Evolutionary conservation across 352 stramenopile species (phyloP), one percentile per base, ranked within the genome.

Genomic region (Phytopythium vexans): DNA sequence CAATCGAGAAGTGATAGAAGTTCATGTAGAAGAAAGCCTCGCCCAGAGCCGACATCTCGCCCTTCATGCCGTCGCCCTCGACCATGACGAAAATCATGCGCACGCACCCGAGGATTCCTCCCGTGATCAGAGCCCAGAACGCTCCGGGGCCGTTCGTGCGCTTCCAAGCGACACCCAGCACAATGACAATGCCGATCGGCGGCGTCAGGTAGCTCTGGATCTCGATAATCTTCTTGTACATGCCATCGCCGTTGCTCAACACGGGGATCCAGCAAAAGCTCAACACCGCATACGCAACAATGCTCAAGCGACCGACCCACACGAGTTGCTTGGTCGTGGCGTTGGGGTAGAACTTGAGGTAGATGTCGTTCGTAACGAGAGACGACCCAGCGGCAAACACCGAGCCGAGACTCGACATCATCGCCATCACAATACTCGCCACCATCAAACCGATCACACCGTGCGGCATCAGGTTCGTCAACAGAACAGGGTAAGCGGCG

Each of bases 11-110:
- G n/a, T n/a, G n/a, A n/a, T n/a, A n/a, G n/a, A n/a, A n/a, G n/a
- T n/a, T n/a, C n/a, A 88, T 82, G 63, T 82, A 82, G 53, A 85
- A 85, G 47, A 85, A 88, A 0, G 62, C 66, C 52, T 88, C 71
- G 39, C 65, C 53, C 12, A 81, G 49, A 8, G 31, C 50, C 6
- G 73, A 66, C n/a, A 80, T 60, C 11, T 73, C 52, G 41, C 68
- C 72, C 32, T 77, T 64, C 50, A 72, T 65, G 41, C 46, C 60
- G 48, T 81, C 63, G 38, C 74, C 65, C 45, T 78, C 76, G 42
- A 76, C 75, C 15, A 66, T 79, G 38, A 84, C 66, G 49, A 85
- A 86, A 45, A 88, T 77, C 16, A 83, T 49, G 8, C 77, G 72
- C 35, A 64, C 59, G 38, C 81, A 72, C 1, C 68, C 72, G 10